Base-by-base conservation (phyloP, 164 flowering plant species). In the Macadamia tetraphylla region DNA sequence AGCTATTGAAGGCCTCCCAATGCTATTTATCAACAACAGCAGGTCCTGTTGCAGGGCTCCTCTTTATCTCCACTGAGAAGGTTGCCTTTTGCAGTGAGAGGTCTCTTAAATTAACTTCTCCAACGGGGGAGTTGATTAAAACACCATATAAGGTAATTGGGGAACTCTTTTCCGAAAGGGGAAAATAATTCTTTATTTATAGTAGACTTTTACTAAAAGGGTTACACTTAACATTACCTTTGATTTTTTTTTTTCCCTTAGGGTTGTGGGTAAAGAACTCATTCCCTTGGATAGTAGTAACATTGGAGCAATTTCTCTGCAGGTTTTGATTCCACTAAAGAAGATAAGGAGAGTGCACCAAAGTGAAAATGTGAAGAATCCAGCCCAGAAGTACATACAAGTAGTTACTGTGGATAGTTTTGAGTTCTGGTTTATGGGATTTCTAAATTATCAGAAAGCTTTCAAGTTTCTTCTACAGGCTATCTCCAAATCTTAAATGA, bases 371-470 rank as follows among this genome's bases (percentile, higher is more conserved):
- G 71, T 60, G 60, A 64, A 74, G 13, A 79, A 72, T 44, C 83
- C 83, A 65, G 60, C 69, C 6, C 73, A 84, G 32, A 82, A 84
- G 78, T 82, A 82, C 77, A 76, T 84, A 17, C 74, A 79, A 61
- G 67, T 84, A 62, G 78, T 77, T 30, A 84, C 86, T 1, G 74
- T 67, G 14, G 86, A 84, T 58, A 62, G 73, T 56, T 82, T 74
- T 62, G 86, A 84, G 44, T 84, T 84, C 71, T 84, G 88, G 88
- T 82, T 84, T 64, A 81, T 80, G 86, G 86, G 85, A 13, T 82
- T 84, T 69, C 71, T 82, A 17, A 74, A 76, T 48, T 82, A 79
- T 51, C 75, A 79, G 67, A 83, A 80, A 71, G 79, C 82, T 43
- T 76, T 80, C 53, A 68, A 68, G 76, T 58, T 64, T 67, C 73